Base-by-base conservation (phyloP, 371 early-diverging fungal genomes). In the Mucor mucedo region DNA sequence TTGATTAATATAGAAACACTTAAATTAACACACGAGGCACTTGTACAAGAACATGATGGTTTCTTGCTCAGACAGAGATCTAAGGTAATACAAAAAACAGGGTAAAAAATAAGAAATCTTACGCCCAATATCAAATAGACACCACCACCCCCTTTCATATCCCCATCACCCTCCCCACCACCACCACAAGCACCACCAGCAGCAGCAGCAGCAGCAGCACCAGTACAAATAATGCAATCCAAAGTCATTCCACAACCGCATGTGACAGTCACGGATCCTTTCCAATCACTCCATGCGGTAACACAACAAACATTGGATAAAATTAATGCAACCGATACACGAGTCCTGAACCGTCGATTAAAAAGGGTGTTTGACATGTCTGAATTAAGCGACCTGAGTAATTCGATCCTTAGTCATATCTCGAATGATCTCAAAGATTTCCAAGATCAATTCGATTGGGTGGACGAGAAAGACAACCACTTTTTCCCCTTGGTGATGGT, bases 311-410 rank as follows among this genome's bases (percentile, higher is more conserved):
- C 64, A 2, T 58, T 81, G 40, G 82, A 86, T 57, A 78, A 84
- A 5, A 58, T 86, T n/a, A 66, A 75, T 28, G 76, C 77, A 1
- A 84, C 87, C 0, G 86, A 87, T 41, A 82, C 84, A 1, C 72
- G 87, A 30, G 79, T 85, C 9, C 53, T 87, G 35, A 89, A 87
- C 47, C 76, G 89, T 9, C 73, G 85, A 32, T 71, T 88, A 9
- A 68, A 71, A 29, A 70, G 87, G 14, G 77, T 82, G 2, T 89
- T 92, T 72, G 89, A 92, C 64, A 82, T 92, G 55, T 71, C 84
- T 3, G 89, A 89, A 38, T 76, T 92, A 11, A 85, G 87, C n/a
- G 78, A 81, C 30, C 79, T 90, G 75, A 88, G 88, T 60, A 88
- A 92, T 57, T 85, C 83, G 27, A 86, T 92, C 21, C 81, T 92